Conservation (phyloP, 1,139 yeast species). For the Geotrichum klebahnii region DNA sequence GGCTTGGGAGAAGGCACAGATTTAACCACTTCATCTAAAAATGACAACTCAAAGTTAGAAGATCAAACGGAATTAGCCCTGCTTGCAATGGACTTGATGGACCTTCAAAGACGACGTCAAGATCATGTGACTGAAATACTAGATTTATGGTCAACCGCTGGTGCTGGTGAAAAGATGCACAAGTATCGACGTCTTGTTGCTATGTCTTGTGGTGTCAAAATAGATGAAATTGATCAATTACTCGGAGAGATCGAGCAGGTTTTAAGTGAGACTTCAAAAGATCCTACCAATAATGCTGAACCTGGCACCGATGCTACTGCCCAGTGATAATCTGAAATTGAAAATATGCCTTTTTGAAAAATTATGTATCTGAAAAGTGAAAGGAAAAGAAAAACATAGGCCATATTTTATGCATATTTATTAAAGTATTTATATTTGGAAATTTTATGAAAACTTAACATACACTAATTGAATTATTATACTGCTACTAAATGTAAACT, state of each 20-base stretch:
- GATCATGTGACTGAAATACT: conserved; percentile 46
- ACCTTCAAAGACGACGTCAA: conserved; percentile 49
- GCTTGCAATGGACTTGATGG: conserved; percentile 44
- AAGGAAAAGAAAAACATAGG: no score
- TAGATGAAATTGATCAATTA: conserved; percentile 73
- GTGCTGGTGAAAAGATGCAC: conserved; percentile 58
- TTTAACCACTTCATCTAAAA: conserved; percentile 8
- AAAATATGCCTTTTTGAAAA: no score
- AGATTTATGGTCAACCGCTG: conserved; percentile 45
- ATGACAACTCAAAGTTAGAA: conserved; percentile 13
- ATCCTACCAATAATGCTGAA: no score
- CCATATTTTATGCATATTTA: no score
- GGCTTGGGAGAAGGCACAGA: background rate
- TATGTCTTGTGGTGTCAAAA: conserved; percentile 71
- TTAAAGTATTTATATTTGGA: no score
- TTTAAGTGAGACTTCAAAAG: conserved; percentile 28
- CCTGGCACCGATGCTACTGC: no score
- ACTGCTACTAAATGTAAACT: no score
- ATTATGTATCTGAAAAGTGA: no score
- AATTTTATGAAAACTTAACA: no score
- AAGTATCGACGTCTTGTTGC: conserved; percentile 79
- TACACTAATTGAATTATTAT: no score
- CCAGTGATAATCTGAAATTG: no score
- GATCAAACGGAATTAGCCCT: conserved; percentile 31
- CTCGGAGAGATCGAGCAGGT: conserved; percentile 56